phyloP scores from a whole-genome alignment of 805 yeast species.

The Ogataea zsoltii region DNA sequence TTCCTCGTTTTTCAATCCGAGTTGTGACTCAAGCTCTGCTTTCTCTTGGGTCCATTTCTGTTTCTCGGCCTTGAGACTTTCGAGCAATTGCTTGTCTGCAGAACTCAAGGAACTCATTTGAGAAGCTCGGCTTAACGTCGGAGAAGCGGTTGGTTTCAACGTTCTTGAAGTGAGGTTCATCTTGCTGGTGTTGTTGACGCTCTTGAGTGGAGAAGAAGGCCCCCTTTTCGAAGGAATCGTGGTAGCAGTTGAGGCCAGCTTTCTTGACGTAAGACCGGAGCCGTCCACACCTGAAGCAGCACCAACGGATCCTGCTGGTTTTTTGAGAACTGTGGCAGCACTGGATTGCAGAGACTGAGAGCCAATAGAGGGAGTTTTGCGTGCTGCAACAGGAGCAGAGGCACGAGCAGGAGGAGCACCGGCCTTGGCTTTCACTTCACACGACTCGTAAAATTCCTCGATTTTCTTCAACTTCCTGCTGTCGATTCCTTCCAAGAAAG shows the following conservation, averaged over 20 bases:
- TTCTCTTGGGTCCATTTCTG: conserved; percentile 43
- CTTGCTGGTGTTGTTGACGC: conserved; percentile 17
- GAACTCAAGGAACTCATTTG: conserved; percentile 17
- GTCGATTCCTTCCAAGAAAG: conserved; percentile 69
- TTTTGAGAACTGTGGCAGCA: conserved; percentile 6
- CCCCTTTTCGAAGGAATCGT: conserved; percentile 63
- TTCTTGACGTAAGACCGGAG: conserved; percentile 11
- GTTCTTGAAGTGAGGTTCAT: conserved; percentile 32
- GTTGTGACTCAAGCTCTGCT: conserved; percentile 29
- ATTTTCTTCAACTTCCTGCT: conserved; percentile 67
- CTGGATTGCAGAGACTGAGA: conserved; percentile 3
- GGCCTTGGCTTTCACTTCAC: conserved; percentile 50
- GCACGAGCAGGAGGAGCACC: background rate
- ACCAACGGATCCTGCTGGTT: background rate
- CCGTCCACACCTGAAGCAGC: conserved; percentile 8
- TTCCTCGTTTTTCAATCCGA: conserved; percentile 32
- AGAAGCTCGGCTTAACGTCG: conserved; percentile 17
- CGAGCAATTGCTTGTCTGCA: conserved; percentile 47
- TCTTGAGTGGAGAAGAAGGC: conserved; percentile 69
- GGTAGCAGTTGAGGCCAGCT: conserved; percentile 18
- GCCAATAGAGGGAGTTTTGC: background rate
- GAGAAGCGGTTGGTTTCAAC: conserved; percentile 21
- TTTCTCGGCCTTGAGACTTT: conserved; percentile 54
- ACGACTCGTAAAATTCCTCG: conserved; percentile 53
- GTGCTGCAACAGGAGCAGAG: conserved; percentile 2